Evolutionary conservation across 2,329 filamentous ascomycete genomes (phyloP), one percentile per base, ranked within the genome.

Genomic region (Alternaria incomplexa): DNA sequence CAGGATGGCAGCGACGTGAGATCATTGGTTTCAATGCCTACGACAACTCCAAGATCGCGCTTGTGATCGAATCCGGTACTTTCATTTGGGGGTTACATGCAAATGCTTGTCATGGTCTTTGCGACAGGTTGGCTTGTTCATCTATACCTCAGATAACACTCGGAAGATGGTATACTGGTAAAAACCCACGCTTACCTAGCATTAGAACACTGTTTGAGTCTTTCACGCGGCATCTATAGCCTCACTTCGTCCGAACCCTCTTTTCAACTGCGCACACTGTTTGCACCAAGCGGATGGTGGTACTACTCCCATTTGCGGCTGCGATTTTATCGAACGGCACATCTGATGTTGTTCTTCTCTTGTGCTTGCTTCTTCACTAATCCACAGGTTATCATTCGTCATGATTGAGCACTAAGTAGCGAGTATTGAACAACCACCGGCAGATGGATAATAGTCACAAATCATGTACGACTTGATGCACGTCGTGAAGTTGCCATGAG

Each of bases 1-100:
- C 58, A 62, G 55, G 22, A 70, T 79, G 73, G 77, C 72, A 40
- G 36, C 36, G 36, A 40, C 36, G 36, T 40, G 36, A 40, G 36
- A 40, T 40, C 36, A 11, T 40, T 40, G 36, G 9, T 40, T 40
- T 40, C 36, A 17, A 40, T 40, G 36, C 36, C 36, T 40, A 40
- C 36, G 36, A 40, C 36, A 40, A 40, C 36, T 17, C 36, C n/a
- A 40, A 40, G 36, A 40, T 40, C 36, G 2, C 36, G 36, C 36
- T 40, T 40, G 36, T 40, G 36, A 40, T 40, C 36, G 36, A 40
- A 40, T 40, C 36, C 4, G 36, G n/a, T 40, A 40, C 36, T 17
- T 40, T 40, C 36, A 40, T 40, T 40, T 17, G 15, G 36, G 8
- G n/a, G 36, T 40, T 40, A 40, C 36, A 40, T 17, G 36, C 36